Evolutionary conservation across 2,329 filamentous ascomycete species (phyloP), one percentile per base, ranked within the genome.

Genomic region (Penicillium fuscoglaucum): DNA sequence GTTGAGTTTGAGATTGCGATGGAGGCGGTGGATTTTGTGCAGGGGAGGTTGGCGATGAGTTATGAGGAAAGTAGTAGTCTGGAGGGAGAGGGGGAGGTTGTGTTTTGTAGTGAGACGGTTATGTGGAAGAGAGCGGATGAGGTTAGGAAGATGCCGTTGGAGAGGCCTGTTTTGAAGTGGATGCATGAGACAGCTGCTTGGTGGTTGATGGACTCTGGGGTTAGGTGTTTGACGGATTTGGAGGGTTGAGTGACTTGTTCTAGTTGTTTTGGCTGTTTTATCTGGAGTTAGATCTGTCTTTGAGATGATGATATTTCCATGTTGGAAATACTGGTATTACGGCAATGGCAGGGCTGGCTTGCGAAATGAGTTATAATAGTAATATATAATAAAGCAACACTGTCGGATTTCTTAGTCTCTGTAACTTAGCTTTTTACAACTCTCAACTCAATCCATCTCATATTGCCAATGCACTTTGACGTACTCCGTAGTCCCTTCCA

Each of bases 191-290:
- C 68, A 33, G 68, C 70, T 21, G 52, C 71, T 29, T 75, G 73
- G 73, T 75, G 72, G 72, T 63, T 76, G 56, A 51, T 75, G 52
- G 72, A 72, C 55, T 73, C 71, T 10, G 73, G 72, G 5, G 64
- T 70, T 21, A 50, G 49, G 24, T 75, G 72, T 66, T 37, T 75
- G 61, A 63, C 57, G 52, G 65, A 66, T 29, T 29, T 69, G 51
- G 64, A 68, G 37, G 19, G 12, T 35, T 63, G 37, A 15, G 33
- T 35, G 33, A 35, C 21, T 6, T n/a, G 17, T 10, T 21, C 33
- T 4, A 2, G n/a, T 3, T 19, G 7, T 49, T 33, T 57, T 15
- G 41, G 52, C n/a, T 31, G 21, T 41, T 41, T 40, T 8, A 15
- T 1, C 1, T 45, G 15, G 46, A 13, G 15, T 15, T 35, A 6